phyloP scores from a whole-genome alignment of 768 basidiomycete genomes.

The Rhodosporidiobolus sp. region DNA sequence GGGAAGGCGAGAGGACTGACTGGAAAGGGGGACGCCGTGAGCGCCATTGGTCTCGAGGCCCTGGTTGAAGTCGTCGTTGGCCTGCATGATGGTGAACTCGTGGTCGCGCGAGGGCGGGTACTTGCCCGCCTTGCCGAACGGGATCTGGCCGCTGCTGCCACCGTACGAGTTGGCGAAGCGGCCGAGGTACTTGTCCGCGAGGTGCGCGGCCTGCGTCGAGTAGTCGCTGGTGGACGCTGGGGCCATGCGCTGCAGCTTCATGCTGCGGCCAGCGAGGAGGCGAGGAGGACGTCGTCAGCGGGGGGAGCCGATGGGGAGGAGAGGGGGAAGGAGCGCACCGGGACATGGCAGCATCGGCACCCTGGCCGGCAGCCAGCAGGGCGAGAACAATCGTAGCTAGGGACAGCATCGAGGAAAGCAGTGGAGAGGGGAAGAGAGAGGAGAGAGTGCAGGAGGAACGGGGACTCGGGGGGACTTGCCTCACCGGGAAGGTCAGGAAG shows the following conservation, averaged over 20 bases:
- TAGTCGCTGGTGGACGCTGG: constrained; percentile 55
- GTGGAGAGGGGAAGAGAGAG: background rate
- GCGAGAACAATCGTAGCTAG: constrained; percentile 21
- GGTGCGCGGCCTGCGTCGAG: constrained; percentile 64
- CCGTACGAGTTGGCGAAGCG: constrained; percentile 69
- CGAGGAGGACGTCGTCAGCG: background rate
- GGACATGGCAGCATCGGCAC: constrained; percentile 49
- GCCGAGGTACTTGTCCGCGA: constrained; percentile 91
- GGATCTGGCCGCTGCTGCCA: constrained; percentile 59
- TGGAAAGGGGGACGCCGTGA: constrained; percentile 81
- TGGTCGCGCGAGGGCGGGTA: constrained; percentile 51
- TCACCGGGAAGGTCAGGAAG: too few species aligned
- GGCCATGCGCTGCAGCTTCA: constrained; percentile 82
- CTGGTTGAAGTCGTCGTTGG: constrained; percentile 56
- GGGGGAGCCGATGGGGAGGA: background rate
- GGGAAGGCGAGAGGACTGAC: constrained; percentile 56
- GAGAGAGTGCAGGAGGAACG: background rate
- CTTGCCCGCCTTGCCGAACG: constrained; percentile 59
- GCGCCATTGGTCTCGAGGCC: constrained; percentile 60
- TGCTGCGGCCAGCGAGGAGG: constrained; percentile 51
- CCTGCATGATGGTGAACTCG: constrained; percentile 54
- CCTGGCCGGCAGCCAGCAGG: constrained; percentile 37
- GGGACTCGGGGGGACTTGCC: background rate
- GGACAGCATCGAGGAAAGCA: constrained; percentile 14
- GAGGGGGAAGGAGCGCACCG: constrained; percentile 45